Conservation (phyloP, 1,284 basidiomycete genomes). For the Fomitopsis betulina region DNA sequence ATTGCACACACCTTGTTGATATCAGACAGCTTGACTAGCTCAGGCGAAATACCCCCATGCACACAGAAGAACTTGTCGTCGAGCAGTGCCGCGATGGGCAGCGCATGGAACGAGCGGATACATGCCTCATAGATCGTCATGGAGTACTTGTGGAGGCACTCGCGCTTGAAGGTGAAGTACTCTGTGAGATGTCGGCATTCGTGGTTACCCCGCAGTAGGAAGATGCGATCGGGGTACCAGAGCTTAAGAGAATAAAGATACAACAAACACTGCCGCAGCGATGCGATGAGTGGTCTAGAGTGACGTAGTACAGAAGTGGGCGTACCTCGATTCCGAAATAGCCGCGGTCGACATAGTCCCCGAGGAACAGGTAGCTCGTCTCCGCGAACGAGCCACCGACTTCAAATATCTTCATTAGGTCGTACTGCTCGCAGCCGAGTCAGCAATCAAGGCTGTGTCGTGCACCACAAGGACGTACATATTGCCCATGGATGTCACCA, state of each 20-base stretch:
- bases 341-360: conserved; percentile 98
- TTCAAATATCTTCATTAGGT: conserved; percentile 98
- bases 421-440: conserved; percentile 50
- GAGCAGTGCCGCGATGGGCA: conserved; percentile 91
- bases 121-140: conserved; percentile 86
- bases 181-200: conserved; percentile 96
- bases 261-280: conserved; percentile 68
- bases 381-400: conserved; percentile 88
- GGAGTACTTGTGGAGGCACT: conserved; percentile 85
- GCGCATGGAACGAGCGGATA: conserved; percentile 85
- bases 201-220: conserved; percentile 94
- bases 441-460: background rate
- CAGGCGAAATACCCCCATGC: conserved; percentile 93
- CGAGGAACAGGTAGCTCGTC: conserved; percentile 93
- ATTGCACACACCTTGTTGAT: conserved; percentile 56
- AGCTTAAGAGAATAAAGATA: conserved; percentile 94
- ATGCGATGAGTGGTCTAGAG: conserved; percentile 13
- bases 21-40: conserved; percentile 82
- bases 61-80: conserved; percentile 98
- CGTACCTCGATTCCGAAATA: conserved; percentile 91
- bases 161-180: conserved; percentile 72
- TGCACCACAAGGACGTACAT: conserved; percentile 52
- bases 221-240: conserved; percentile 87
- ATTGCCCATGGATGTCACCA: conserved; percentile 99
- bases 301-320: conserved; percentile 1